Percentiles rank a stretch among this genome's conserved stretches.
Conservation (phyloP, 2,329 filamentous ascomycete genomes). For the Penicillium brevicompactum region DNA sequence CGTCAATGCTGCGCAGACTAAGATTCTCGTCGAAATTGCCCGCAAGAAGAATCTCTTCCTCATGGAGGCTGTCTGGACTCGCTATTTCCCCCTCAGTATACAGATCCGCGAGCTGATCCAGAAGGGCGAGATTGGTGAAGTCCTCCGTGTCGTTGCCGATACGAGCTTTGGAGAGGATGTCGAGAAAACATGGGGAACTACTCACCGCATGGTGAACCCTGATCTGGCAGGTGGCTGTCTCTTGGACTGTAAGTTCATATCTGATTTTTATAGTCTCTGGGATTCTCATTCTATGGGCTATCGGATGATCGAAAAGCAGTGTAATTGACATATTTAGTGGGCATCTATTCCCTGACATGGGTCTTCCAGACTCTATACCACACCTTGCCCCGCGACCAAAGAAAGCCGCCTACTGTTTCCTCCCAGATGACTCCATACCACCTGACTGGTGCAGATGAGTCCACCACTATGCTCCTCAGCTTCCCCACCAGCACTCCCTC, state of each 20-base stretch:
- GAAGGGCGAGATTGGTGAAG: constrained; percentile 63
- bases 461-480: constrained; percentile 73
- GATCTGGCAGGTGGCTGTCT: constrained; percentile 81
- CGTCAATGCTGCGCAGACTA: constrained; percentile 76
- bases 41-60: constrained; percentile 72
- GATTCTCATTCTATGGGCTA: neutral
- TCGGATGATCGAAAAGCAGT: neutral
- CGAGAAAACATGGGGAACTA: constrained; percentile 61
- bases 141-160: constrained; percentile 60
- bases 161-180: constrained; percentile 65
- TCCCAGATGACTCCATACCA: constrained; percentile 70
- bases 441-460: constrained; percentile 74
- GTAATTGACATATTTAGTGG: constrained; percentile 49
- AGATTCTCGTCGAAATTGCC: constrained; percentile 71
- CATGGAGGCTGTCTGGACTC: constrained; percentile 89
- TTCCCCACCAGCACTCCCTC: constrained; percentile 64
- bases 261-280: too few species aligned
- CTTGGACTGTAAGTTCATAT: constrained; percentile 61
- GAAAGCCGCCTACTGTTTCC: constrained; percentile 67
- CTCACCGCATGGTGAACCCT: constrained; percentile 78
- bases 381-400: constrained; percentile 64
- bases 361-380: constrained; percentile 88
- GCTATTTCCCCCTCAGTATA: constrained; percentile 82
- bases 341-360: constrained; percentile 89
- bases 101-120: constrained; percentile 60